phyloP scores from a whole-genome alignment of 176 grass and related monocot genomes.

The Carex myosuroides region DNA sequence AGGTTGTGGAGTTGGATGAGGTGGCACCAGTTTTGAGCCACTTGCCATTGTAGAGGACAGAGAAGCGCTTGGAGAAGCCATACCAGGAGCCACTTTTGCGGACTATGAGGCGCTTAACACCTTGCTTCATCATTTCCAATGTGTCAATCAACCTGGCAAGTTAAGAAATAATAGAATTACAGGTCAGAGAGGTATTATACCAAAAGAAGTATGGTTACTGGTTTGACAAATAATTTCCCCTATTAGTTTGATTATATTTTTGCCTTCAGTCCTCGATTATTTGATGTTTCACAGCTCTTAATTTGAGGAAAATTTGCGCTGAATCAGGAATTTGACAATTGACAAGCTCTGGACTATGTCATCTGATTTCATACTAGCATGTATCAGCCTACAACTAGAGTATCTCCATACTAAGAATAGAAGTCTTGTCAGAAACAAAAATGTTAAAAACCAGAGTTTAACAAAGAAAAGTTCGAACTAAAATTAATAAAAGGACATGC shows the following conservation, averaged over 20 bases:
- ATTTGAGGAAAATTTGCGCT: neutral
- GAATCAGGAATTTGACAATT: neutral
- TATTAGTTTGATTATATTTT: neutral
- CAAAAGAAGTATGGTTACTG: neutral
- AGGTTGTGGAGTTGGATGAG: conserved; percentile 32
- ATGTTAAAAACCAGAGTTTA: neutral
- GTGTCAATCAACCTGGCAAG: conserved; percentile 75
- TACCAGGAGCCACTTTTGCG: conserved; percentile 71
- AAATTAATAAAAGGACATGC: neutral
- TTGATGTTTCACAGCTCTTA: neutral
- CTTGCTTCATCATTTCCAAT: conserved; percentile 88
- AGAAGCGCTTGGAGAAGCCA: conserved; percentile 87
- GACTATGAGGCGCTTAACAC: conserved; percentile 77
- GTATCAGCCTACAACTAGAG: neutral
- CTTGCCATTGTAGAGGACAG: conserved; percentile 70
- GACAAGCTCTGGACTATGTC: neutral
- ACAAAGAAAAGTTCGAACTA: neutral
- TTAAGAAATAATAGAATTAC: conserved; percentile 7
- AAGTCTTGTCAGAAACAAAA: neutral
- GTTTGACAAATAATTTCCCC: neutral
- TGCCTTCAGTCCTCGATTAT: neutral
- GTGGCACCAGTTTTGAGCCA: conserved; percentile 65
- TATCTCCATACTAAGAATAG: neutral
- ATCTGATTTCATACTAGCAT: neutral
- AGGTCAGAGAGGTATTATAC: neutral